A percentile compares a stretch with the other conserved stretches of the same genome.
phyloP scores from a whole-genome alignment of 1,284 basidiomycete species.

The Thecaphora frezii region DNA sequence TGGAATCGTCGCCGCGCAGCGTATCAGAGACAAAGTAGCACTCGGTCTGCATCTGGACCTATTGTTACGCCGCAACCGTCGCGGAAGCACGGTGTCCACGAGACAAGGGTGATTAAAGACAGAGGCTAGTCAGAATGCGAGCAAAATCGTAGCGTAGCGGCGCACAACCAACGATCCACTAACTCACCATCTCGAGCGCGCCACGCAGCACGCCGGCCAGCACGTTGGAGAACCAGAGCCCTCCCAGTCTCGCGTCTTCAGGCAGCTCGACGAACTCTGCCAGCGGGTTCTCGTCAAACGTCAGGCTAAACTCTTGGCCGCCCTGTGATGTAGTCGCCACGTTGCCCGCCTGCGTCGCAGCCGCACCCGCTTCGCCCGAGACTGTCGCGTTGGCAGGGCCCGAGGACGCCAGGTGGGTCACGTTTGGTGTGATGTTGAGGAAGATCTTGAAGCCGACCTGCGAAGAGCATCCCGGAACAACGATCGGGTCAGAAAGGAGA shows the following conservation, averaged over 20 bases:
- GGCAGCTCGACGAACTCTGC: slow-evolving; percentile 97
- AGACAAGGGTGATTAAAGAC: too few relatives aligned
- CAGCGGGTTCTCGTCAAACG: slow-evolving; percentile 91
- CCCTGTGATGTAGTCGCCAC: neutral
- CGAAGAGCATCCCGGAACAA: neutral
- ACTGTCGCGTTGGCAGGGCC: slow-evolving; percentile 50
- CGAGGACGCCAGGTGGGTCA: slow-evolving; percentile 67
- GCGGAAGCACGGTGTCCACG: neutral
- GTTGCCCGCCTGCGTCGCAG: slow-evolving; percentile 5
- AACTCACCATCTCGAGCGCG: slow-evolving; percentile 88
- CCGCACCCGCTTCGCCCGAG: slow-evolving; percentile 10
- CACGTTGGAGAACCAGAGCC: slow-evolving; percentile 95
- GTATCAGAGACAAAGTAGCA: slow-evolving; percentile 86
- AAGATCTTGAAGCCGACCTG: slow-evolving; percentile 99
- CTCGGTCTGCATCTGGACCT: slow-evolving; percentile 97
- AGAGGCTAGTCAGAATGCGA: neutral
- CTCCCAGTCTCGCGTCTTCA: slow-evolving; percentile 71
- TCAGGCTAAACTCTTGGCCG: slow-evolving; percentile 71
- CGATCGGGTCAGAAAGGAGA: neutral
- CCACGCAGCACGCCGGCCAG: slow-evolving; percentile 90
- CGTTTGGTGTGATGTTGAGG: slow-evolving; percentile 83
- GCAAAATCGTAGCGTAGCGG: neutral
- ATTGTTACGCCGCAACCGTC: slow-evolving; percentile 6
- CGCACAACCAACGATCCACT: neutral
- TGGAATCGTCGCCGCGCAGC: slow-evolving; percentile 87